These are phyloP conservation scores for Talaromyces atroroseus DNA, from an alignment of 2,329 filamentous ascomycete genomes.

Conservation along the genomic window DNA sequence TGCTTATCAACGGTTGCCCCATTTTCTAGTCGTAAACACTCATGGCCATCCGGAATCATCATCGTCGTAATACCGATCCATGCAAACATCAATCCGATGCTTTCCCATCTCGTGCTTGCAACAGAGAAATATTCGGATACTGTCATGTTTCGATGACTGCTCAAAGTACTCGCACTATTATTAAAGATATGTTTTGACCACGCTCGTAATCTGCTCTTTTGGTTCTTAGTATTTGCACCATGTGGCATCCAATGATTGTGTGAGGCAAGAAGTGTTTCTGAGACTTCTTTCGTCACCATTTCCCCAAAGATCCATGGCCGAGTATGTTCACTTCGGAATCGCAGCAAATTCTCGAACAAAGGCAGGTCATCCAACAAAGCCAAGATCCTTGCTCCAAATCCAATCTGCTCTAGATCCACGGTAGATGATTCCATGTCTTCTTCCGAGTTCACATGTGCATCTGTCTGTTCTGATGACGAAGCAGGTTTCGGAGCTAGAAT, in stretches of 20 bases:
- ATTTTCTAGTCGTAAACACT: not conserved
- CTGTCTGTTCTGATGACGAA: not conserved
- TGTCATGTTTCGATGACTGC: not conserved
- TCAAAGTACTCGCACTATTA: slow-evolving; percentile 6
- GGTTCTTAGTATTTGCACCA: not conserved
- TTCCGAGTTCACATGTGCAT: not conserved
- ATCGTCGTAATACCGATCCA: not conserved
- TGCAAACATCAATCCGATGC: slow-evolving; percentile 7
- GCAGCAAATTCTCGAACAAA: not conserved
- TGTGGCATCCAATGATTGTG: not conserved
- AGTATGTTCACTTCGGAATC: not conserved
- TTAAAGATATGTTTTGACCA: slow-evolving; percentile 16
- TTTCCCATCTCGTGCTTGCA: slow-evolving; percentile 4
- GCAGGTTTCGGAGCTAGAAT: not conserved
- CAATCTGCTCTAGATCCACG: slow-evolving; percentile 1
- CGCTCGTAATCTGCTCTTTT: slow-evolving; percentile 4
- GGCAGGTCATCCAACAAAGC: slow-evolving; percentile 1
- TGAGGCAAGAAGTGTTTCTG: not conserved
- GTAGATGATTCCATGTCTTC: not conserved
- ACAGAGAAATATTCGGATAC: slow-evolving; percentile 3
- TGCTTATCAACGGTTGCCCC: not conserved
- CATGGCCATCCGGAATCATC: slow-evolving; percentile 1
- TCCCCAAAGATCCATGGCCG: slow-evolving; percentile 1
- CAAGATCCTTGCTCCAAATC: not conserved
- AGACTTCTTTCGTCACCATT: not conserved